These are phyloP conservation scores for Tulasnella sp. DNA, from an alignment of 768 basidiomycete genomes.

Conservation along the genomic window DNA sequence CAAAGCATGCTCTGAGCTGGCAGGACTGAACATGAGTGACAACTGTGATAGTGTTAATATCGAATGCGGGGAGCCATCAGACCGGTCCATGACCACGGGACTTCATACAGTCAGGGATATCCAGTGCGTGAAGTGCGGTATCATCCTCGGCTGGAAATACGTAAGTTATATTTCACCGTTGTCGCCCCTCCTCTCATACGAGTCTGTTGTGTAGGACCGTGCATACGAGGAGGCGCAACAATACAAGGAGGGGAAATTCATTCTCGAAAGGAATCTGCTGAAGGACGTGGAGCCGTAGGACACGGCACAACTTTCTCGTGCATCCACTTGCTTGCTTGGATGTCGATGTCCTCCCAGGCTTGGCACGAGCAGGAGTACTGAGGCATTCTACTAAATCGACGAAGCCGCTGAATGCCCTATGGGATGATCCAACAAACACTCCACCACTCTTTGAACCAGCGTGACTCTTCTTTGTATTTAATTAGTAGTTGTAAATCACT, in stretches of 20 bases:
- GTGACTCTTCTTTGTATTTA: not conserved
- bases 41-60: conserved; percentile 73
- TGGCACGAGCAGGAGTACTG: not conserved
- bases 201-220: conserved; percentile 59
- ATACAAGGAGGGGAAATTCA: conserved; percentile 98
- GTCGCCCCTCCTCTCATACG: conserved; percentile 27
- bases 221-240: conserved; percentile 88
- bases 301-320: not conserved
- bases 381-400: not conserved
- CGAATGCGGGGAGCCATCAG: conserved; percentile 80
- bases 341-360: not conserved
- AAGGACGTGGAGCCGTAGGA: conserved; percentile 61
- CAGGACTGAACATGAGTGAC: conserved; percentile 1
- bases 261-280: conserved; percentile 90
- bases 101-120: conserved; percentile 96
- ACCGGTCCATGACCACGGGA: conserved; percentile 95
- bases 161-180: conserved; percentile 46
- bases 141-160: conserved; percentile 96
- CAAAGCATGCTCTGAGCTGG: not conserved
- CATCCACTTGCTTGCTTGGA: not conserved
- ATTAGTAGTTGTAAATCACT: not conserved
- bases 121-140: conserved; percentile 85
- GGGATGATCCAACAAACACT: not conserved
- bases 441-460: not conserved
- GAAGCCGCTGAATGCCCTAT: not conserved